phyloP scores from a whole-genome alignment of 2,329 filamentous ascomycete species.

The Trichophyton mentagrophytes region DNA sequence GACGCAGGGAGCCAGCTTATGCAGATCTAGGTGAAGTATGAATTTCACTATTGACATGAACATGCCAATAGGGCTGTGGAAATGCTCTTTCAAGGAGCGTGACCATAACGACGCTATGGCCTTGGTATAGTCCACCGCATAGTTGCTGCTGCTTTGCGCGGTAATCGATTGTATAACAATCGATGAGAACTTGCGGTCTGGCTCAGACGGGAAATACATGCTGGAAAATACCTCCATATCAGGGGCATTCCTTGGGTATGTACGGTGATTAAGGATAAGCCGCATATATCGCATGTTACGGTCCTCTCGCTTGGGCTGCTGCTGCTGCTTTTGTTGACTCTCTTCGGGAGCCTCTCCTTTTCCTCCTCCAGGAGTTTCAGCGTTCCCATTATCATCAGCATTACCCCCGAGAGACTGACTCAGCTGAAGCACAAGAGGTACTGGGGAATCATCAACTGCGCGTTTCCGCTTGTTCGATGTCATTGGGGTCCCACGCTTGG shows the following conservation, averaged over 20 bases:
- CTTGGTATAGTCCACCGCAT: slow-evolving; percentile 38
- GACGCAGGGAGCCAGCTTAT: slow-evolving; percentile 24
- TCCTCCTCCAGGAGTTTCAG: slow-evolving; percentile 16
- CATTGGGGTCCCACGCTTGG: slow-evolving; percentile 43
- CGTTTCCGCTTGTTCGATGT: slow-evolving; percentile 48
- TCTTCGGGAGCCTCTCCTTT: slow-evolving; percentile 12
- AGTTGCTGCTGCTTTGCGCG: slow-evolving; percentile 30
- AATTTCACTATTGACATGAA: slow-evolving; percentile 31
- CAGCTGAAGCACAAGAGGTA: slow-evolving; percentile 32
- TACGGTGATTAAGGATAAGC: slow-evolving; percentile 43
- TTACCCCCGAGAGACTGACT: slow-evolving; percentile 17
- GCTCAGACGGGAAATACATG: slow-evolving; percentile 41
- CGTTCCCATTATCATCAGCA: slow-evolving; percentile 13
- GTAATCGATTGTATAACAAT: slow-evolving; percentile 42
- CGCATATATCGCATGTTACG: slow-evolving; percentile 36
- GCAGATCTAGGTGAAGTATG: slow-evolving; percentile 29
- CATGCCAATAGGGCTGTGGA: slow-evolving; percentile 32
- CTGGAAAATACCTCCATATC: slow-evolving; percentile 44
- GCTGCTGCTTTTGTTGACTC: slow-evolving; percentile 12
- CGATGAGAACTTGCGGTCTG: slow-evolving; percentile 38
- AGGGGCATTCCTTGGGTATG: slow-evolving; percentile 35
- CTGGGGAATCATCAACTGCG: slow-evolving; percentile 41
- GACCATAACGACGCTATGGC: slow-evolving; percentile 44
- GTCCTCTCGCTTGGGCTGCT: slow-evolving; percentile 15
- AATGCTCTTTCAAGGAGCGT: slow-evolving; percentile 42